These are phyloP conservation scores for Rusavskia elegans DNA, from an alignment of 495 filamentous ascomycete genomes.

Conservation along the genomic window DNA sequence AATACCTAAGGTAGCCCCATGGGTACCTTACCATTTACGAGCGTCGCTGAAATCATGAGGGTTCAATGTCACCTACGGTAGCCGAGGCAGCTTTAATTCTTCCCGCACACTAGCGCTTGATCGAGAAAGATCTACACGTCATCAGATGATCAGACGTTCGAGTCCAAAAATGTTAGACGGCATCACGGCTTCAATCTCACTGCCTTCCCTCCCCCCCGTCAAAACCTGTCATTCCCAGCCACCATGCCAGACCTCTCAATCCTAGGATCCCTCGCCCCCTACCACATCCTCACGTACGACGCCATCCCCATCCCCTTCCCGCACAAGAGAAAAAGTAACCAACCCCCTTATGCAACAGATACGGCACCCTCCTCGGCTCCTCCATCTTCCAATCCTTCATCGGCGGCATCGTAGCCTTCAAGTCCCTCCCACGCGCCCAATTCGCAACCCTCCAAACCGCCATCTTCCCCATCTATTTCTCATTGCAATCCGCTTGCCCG, in stretches of 20 bases:
- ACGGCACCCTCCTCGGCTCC: conserved; percentile 63
- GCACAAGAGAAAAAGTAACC: conserved; percentile 9
- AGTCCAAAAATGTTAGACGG: too few relatives aligned
- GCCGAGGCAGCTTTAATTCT: too few relatives aligned
- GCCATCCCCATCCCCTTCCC: neutral
- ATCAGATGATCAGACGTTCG: too few relatives aligned
- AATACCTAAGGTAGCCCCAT: too few relatives aligned
- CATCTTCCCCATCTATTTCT: conserved; percentile 78
- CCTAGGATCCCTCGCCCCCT: conserved; percentile 48
- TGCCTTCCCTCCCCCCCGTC: too few relatives aligned
- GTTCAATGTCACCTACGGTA: too few relatives aligned
- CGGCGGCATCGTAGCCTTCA: conserved; percentile 57
- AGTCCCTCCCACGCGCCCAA: conserved; percentile 56
- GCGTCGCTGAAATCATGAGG: too few relatives aligned
- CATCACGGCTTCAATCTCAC: too few relatives aligned
- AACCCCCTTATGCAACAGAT: conserved; percentile 28
- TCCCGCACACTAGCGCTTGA: too few relatives aligned
- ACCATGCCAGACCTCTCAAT: conserved; percentile 28
- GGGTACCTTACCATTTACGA: too few relatives aligned
- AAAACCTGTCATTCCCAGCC: too few relatives aligned
- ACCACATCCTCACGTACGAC: conserved; percentile 59
- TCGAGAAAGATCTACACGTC: too few relatives aligned
- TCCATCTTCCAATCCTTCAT: conserved; percentile 75
- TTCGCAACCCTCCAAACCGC: conserved; percentile 64
- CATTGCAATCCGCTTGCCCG: conserved; percentile 60